Percentiles rank a stretch among this genome's conserved stretches.
Evolutionary conservation across 2,329 filamentous ascomycete species (phyloP).

Genomic region (Ophiostoma piceae): DNA sequence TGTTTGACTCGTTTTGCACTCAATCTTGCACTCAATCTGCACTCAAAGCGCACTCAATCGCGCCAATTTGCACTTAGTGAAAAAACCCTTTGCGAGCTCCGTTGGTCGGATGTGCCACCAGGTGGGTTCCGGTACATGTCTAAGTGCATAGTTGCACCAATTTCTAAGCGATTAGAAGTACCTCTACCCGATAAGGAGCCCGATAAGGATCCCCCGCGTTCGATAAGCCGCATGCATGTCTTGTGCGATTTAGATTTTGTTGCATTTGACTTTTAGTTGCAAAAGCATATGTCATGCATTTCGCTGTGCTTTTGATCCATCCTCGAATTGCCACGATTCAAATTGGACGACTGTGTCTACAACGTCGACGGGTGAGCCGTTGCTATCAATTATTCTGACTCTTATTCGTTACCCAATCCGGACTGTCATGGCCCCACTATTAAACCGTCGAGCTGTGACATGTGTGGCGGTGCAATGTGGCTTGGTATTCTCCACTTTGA

Average conservation of each 20-base stretch:
- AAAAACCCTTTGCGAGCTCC: conserved; percentile 12
- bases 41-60: neutral
- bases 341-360: neutral
- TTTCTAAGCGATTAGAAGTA: neutral
- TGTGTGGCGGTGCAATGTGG: conserved; percentile 3
- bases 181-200: neutral
- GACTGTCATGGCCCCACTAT: neutral
- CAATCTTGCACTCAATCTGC: neutral
- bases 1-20: neutral
- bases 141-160: neutral
- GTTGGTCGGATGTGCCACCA: conserved; percentile 20
- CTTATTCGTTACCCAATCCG: neutral
- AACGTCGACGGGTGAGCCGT: neutral
- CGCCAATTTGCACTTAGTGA: neutral
- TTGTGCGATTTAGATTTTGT: neutral
- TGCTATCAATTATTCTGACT: neutral
- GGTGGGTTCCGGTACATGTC: neutral
- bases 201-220: neutral
- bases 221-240: neutral
- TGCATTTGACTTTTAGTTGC: neutral
- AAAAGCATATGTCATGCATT: neutral
- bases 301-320: neutral
- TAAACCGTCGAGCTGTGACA: neutral
- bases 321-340: neutral
- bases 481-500: neutral